Percentiles rank a stretch among this genome's conserved stretches.
phyloP scores from a whole-genome alignment of 352 stramenopile genomes.

The Phytophthora vignae region DNA sequence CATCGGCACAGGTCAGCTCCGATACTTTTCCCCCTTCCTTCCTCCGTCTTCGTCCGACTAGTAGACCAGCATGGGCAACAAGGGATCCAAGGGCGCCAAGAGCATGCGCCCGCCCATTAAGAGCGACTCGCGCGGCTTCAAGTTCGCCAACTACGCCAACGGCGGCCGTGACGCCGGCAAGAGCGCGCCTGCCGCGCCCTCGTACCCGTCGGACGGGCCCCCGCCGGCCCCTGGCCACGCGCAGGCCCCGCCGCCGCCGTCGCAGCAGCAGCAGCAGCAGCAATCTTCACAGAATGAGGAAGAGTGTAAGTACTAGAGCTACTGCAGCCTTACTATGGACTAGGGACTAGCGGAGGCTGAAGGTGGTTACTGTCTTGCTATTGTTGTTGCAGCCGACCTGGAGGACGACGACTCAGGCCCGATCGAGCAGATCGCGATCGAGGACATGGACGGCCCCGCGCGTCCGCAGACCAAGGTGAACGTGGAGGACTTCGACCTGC shows the following conservation, averaged over 20 bases:
- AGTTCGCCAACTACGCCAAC: conserved; percentile 64
- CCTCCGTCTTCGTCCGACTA: conserved; percentile 5
- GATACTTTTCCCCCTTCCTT: conserved; percentile 30
- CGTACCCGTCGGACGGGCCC: conserved; percentile 47
- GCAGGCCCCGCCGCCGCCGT: conserved; percentile 30
- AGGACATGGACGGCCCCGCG: conserved; percentile 78
- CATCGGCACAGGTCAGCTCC: conserved; percentile 39
- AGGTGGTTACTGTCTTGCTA: conserved; percentile 14
- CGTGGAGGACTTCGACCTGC: conserved; percentile 93
- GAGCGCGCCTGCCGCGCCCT: conserved; percentile 80
- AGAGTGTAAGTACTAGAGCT: conserved; percentile 60
- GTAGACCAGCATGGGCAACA: conserved; percentile 75
- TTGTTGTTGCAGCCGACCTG: conserved; percentile 57
- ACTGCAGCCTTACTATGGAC: not conserved
- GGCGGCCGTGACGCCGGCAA: conserved; percentile 68
- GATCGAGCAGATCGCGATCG: conserved; percentile 81
- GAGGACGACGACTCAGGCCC: conserved; percentile 87
- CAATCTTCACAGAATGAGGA: conserved; percentile 51
- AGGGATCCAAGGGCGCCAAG: conserved; percentile 80
- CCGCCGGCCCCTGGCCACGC: conserved; percentile 36
- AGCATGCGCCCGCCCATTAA: conserved; percentile 79
- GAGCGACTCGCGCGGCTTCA: conserved; percentile 86
- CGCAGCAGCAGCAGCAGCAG: conserved; percentile 32
- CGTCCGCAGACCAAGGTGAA: conserved; percentile 84
- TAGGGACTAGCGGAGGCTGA: conserved; percentile 1